A percentile compares a stretch with the other conserved stretches of the same genome.
These are phyloP conservation scores for Irpex sp. DNA, from an alignment of 1,284 basidiomycete species.

Conservation along the genomic window DNA sequence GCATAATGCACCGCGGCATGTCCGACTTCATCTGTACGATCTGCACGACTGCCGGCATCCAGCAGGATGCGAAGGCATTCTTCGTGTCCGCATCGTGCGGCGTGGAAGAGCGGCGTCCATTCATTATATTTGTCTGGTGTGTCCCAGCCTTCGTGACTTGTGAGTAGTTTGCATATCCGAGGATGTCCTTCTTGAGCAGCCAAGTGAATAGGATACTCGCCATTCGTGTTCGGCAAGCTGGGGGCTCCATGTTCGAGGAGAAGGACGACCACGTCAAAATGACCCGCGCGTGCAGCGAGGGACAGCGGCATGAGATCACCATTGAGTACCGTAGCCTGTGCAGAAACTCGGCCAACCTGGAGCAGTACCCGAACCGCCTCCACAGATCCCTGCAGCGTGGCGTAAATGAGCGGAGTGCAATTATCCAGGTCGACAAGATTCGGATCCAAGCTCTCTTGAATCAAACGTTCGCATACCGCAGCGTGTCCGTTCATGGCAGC, in stretches of 20 bases:
- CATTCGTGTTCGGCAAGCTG: conserved; percentile 87
- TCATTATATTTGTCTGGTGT: conserved; percentile 94
- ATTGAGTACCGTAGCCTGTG: conserved; percentile 51
- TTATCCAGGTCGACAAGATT: conserved; percentile 88
- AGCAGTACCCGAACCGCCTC: conserved; percentile 81
- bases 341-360: conserved; percentile 58
- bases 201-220: conserved; percentile 96
- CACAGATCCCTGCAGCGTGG: conserved; percentile 83
- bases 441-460: conserved; percentile 67
- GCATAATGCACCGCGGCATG: conserved; percentile 92
- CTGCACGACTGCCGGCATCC: conserved; percentile 73
- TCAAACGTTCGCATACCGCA: conserved; percentile 72
- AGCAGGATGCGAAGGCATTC: conserved; percentile 79
- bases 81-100: conserved; percentile 84
- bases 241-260: conserved; percentile 78
- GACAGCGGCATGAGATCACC: conserved; percentile 86
- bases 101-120: conserved; percentile 98
- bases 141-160: conserved; percentile 80
- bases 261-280: conserved; percentile 79
- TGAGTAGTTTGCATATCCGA: conserved; percentile 79
- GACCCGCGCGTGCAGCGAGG: conserved; percentile 88
- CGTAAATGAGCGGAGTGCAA: conserved; percentile 91
- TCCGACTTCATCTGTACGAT: conserved; percentile 81
- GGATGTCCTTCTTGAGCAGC: conserved; percentile 95
- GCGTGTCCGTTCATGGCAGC: conserved; percentile 92